Evolutionary conservation across 169 alveolate genomes (phyloP).

Genomic region (Cryptosporidium xiaoi): DNA sequence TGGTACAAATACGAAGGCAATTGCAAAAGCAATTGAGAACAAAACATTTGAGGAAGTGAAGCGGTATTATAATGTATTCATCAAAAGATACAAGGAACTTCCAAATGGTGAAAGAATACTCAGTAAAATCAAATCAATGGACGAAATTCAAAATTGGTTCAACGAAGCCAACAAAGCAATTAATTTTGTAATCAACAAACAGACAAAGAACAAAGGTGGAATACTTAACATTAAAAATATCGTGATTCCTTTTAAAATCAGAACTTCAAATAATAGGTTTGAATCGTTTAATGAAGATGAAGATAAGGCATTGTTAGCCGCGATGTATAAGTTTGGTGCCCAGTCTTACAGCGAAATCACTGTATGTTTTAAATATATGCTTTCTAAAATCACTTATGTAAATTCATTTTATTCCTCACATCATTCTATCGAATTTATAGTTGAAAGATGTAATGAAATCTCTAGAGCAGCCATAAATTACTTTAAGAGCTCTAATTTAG

Average conservation of each 20-base stretch:
- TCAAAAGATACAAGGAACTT: conserved; percentile 53
- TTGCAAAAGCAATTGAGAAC: conserved; percentile 34
- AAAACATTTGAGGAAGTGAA: conserved; percentile 51
- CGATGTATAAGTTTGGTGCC: conserved; percentile 42
- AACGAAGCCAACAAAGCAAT: conserved; percentile 52
- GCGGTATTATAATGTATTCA: conserved; percentile 37
- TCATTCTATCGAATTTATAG: conserved; percentile 40
- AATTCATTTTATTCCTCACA: conserved; percentile 43
- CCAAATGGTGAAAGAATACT: conserved; percentile 39
- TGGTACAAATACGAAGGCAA: conserved; percentile 79
- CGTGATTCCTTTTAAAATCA: conserved; percentile 37
- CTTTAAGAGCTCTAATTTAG: conserved; percentile 5
- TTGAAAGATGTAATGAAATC: conserved; percentile 60
- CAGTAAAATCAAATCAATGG: conserved; percentile 46
- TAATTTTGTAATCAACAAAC: conserved; percentile 32
- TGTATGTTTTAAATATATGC: conserved; percentile 45
- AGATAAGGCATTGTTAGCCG: conserved; percentile 47
- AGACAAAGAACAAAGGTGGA: conserved; percentile 8
- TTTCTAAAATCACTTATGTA: conserved; percentile 3
- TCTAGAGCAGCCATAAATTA: conserved; percentile 60
- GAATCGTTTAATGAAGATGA: conserved; percentile 40
- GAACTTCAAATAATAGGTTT: conserved; percentile 7
- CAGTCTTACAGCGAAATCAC: conserved; percentile 57
- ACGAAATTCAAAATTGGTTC: conserved; percentile 58
- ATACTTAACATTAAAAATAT: conserved; percentile 18